Evolutionary conservation across 2,329 filamentous ascomycete genomes (phyloP).

Genomic region (Berkeleyomyces basicola): DNA sequence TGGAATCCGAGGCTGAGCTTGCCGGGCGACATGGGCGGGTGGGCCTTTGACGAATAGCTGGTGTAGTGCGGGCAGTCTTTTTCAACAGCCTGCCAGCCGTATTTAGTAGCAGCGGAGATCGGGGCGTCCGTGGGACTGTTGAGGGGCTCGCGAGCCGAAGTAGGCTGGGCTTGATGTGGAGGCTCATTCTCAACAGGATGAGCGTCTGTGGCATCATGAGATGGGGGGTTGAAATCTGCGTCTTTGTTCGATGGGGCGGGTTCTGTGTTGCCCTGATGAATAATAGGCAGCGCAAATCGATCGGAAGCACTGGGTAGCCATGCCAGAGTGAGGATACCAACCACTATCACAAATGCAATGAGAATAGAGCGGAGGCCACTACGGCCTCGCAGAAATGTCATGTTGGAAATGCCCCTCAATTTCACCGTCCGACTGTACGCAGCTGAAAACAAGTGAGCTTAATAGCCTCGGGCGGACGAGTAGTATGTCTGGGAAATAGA

Average conservation of each 20-base stretch:
- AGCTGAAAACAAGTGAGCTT: not conserved
- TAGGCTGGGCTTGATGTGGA: not conserved
- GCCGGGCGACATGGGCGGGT: constrained; percentile 62
- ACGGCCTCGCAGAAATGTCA: not conserved
- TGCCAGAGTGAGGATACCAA: not conserved
- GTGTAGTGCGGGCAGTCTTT: constrained; percentile 12
- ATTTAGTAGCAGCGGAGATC: not conserved
- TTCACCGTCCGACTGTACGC: not conserved
- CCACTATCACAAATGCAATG: not conserved
- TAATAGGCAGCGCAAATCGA: not conserved
- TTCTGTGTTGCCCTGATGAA: not conserved
- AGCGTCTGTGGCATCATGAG: not conserved
- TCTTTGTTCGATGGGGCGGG: too few species aligned
- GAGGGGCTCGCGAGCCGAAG: not conserved
- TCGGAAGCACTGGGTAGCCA: not conserved
- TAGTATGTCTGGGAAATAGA: not conserved
- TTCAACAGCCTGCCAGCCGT: constrained; percentile 2
- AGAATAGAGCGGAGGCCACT: not conserved
- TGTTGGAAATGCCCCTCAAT: not conserved
- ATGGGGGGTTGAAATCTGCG: not conserved
- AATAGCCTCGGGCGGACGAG: not conserved
- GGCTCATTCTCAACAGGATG: not conserved
- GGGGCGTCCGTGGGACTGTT: not conserved
- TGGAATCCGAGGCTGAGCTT: constrained; percentile 63
- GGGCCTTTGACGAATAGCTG: constrained; percentile 19